A percentile compares a stretch with the other conserved stretches of the same genome.
Evolutionary conservation across 371 early-diverging fungal genomes (phyloP).

Genomic region (Mucor sp.): DNA sequence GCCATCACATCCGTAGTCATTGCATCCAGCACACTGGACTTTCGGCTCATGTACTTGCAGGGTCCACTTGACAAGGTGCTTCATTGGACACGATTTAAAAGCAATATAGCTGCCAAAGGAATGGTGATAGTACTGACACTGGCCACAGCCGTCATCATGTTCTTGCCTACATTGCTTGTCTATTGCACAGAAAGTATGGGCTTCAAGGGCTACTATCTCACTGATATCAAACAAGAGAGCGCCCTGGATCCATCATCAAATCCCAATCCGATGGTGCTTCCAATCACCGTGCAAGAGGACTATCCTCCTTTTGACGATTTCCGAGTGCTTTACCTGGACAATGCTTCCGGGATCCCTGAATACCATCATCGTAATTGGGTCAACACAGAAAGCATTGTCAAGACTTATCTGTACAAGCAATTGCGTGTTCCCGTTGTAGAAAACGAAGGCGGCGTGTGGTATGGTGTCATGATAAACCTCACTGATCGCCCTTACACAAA

Average conservation of each 20-base stretch:
- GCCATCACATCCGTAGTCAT: neutral
- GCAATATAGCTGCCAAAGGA: neutral
- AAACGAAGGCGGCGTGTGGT: neutral
- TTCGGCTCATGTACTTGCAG: neutral
- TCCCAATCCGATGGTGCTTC: neutral
- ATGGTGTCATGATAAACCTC: neutral
- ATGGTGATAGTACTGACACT: neutral
- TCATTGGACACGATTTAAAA: neutral
- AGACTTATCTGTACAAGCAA: neutral
- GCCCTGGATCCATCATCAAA: neutral
- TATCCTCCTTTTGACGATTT: neutral
- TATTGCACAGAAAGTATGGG: neutral
- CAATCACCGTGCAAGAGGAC: neutral
- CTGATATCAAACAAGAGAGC: neutral
- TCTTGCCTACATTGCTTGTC: neutral
- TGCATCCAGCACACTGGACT: neutral
- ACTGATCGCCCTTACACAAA: neutral
- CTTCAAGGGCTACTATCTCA: neutral
- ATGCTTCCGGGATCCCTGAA: neutral
- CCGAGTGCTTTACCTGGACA: neutral
- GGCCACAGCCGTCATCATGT: neutral
- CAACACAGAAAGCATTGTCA: neutral
- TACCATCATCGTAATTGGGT: too few relatives aligned
- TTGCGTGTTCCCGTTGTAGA: neutral
- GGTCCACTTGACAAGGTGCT: neutral